phyloP scores from a whole-genome alignment of 345 rosid genomes.

The Litchi chinensis region DNA sequence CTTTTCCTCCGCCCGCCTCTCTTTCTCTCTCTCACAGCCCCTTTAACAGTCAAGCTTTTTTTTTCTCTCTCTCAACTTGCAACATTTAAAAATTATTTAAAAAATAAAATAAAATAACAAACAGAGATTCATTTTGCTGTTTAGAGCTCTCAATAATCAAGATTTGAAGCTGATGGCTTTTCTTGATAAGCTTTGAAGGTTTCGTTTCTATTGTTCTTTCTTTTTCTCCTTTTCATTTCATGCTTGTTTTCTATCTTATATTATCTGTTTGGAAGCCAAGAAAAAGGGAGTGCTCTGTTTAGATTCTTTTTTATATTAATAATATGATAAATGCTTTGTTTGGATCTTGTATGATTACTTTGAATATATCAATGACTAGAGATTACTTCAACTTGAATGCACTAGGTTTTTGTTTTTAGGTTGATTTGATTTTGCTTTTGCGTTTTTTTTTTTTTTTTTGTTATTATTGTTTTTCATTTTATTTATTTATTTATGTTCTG shows the following conservation, averaged over 20 bases:
- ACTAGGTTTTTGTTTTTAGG: neutral
- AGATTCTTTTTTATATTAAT: too few relatives aligned
- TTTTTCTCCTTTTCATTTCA: neutral
- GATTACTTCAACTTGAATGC: neutral
- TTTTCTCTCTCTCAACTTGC: neutral
- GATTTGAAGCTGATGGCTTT: constrained; percentile 30
- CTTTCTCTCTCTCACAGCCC: neutral
- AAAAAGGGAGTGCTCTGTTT: neutral
- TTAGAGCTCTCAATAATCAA: constrained; percentile 11
- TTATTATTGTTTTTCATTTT: neutral
- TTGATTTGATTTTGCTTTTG: neutral
- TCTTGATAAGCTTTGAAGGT: constrained; percentile 41
- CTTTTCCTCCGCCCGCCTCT: neutral
- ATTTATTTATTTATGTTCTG: neutral
- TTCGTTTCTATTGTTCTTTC: constrained; percentile 6
- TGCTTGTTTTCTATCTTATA: neutral
- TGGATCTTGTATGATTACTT: neutral
- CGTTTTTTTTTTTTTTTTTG: neutral
- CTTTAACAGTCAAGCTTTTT: constrained; percentile 19
- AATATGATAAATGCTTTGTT: neutral
- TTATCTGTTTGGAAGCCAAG: constrained; percentile 21
- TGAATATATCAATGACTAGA: constrained; percentile 6
- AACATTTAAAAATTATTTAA: constrained; percentile 5
- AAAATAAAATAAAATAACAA: neutral
- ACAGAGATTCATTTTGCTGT: neutral